These are phyloP conservation scores for Acanthamoeba triangularis DNA, from an alignment of 208 protist species.

Conservation along the genomic window DNA sequence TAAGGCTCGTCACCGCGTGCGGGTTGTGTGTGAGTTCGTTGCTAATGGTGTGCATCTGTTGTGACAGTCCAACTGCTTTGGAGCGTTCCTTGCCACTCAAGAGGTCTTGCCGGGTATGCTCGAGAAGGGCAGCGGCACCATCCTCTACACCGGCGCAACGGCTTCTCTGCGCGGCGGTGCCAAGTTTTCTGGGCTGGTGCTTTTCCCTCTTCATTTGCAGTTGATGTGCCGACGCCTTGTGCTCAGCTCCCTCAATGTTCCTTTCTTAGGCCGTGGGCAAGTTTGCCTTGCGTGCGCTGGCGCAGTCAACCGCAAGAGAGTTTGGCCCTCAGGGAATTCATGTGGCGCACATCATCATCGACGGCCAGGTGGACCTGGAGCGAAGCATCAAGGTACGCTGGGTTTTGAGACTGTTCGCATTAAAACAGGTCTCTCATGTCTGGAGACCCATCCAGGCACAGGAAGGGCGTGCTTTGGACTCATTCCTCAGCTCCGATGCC, in stretches of 20 bases:
- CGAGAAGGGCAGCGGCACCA: conserved; percentile 74
- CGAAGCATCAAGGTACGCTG: conserved; percentile 11
- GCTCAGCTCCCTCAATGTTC: neutral
- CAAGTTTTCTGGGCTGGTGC: conserved; percentile 79
- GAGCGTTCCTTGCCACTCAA: conserved; percentile 74
- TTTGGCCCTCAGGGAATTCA: conserved; percentile 87
- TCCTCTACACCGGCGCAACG: conserved; percentile 88
- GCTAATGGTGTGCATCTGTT: neutral
- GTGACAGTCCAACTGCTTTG: conserved; percentile 61
- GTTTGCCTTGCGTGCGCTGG: conserved; percentile 81
- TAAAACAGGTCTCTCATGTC: neutral
- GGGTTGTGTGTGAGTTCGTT: neutral
- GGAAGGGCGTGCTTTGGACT: neutral
- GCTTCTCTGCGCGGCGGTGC: conserved; percentile 80
- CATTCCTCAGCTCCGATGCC: conserved; percentile 61
- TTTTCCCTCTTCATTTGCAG: neutral
- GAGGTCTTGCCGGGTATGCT: conserved; percentile 79
- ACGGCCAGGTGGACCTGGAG: conserved; percentile 84
- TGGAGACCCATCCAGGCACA: neutral
- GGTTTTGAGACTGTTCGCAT: neutral
- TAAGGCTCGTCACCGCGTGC: neutral
- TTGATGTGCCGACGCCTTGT: neutral
- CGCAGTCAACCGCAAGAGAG: conserved; percentile 86
- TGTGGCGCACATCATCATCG: conserved; percentile 85
- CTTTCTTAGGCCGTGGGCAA: conserved; percentile 76